Base-by-base conservation (phyloP, 768 basidiomycete genomes). In the Russula sp. region DNA sequence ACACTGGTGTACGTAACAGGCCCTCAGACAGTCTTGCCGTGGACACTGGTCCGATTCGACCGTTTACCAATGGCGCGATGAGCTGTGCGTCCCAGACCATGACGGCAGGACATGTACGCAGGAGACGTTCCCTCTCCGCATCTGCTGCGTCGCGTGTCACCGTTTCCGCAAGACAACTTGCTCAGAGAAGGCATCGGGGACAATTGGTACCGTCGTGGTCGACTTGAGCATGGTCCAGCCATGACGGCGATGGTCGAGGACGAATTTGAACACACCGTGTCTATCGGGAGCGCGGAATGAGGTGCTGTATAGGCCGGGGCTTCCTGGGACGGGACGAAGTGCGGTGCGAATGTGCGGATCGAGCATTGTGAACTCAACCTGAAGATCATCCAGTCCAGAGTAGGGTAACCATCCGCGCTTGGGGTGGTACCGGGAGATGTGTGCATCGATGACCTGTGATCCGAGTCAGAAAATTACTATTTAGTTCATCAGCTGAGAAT, bases 251-350 rank as follows among this genome's bases (percentile, higher is more conserved):
- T 93, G 86, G 75, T 95, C 84, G 50, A 97, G 76, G n/a, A 93
- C 80, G 72, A 98, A 95, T 73, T 98, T 98, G 84, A 96, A 99
- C 18, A 99, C 97, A 26, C 97, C 97, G 73, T 99, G 97, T 59
- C 95, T 81, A 75, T 98, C 96, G 8, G 97, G 97, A 2, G 86
- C 88, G 48, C 85, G 86, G 86, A 99, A 96, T 16, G 83, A 84
- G n/a, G 86, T 84, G 16, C 84, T 81, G 77, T 94, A 98, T 69
- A 82, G 79, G 26, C 89, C 88, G 3, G 87, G 83, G 28, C 76
- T 67, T 0, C 81, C 82, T 5, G 77, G 59, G 10, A 85, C 83
- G 13, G 88, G 80, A 13, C 75, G 79, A 11, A 99, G 81, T 8
- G 88, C 77, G 16, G 87, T 92, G 40, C 97, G 92, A 64, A 98